These are phyloP conservation scores for Camelina laxa DNA, from an alignment of 345 rosid genomes.

Conservation along the genomic window DNA sequence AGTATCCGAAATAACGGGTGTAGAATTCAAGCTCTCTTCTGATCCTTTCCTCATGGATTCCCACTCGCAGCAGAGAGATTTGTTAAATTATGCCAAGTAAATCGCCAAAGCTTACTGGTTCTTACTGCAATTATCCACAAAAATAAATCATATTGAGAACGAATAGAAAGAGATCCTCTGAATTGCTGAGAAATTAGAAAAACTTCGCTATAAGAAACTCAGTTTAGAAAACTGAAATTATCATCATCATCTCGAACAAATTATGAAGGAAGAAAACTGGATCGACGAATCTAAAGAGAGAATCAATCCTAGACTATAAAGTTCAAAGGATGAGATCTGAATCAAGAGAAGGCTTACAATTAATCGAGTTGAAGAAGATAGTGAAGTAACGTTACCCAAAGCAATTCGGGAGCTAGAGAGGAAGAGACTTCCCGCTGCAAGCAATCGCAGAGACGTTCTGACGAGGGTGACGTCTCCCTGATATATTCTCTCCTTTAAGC, in stretches of 20 bases:
- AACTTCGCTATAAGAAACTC: background rate
- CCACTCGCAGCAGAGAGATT: conserved; percentile 9
- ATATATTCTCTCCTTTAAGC: background rate
- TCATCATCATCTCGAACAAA: too few species aligned
- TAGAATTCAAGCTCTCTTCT: conserved; percentile 38
- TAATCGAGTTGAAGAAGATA: conserved; percentile 1
- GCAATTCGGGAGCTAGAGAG: conserved; percentile 3
- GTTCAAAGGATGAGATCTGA: conserved; percentile 19
- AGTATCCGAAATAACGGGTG: conserved; percentile 26
- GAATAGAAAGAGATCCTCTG: conserved; percentile 25
- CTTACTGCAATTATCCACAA: conserved; percentile 3
- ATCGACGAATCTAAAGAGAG: conserved; percentile 16
- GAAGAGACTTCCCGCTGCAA: conserved; percentile 34
- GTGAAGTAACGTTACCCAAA: conserved; percentile 5
- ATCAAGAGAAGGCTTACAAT: background rate
- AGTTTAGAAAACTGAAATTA: background rate
- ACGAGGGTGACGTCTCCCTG: conserved; percentile 6
- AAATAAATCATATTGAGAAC: background rate
- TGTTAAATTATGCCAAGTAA: background rate
- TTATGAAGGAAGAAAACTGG: too few species aligned
- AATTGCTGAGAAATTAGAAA: background rate
- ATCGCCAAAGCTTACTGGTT: conserved; percentile 17
- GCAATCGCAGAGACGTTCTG: conserved; percentile 13
- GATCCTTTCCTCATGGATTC: conserved; percentile 73
- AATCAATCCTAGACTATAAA: background rate